Conservation (phyloP, 805 yeast genomes). For the Zygotorulaspora sp. region DNA sequence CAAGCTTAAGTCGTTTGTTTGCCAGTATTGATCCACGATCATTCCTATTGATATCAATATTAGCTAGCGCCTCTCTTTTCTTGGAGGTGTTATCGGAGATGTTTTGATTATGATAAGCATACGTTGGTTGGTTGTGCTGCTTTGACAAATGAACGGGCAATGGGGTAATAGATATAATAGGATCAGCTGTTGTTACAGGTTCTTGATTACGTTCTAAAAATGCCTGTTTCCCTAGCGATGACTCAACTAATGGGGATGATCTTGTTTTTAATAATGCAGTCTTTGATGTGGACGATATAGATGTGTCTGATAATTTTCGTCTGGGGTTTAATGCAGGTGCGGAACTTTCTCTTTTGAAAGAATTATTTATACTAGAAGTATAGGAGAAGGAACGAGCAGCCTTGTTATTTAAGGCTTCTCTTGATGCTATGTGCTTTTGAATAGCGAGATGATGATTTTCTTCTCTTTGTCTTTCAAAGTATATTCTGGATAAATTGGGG, state of each 20-base stretch:
- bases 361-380: slow-evolving; percentile 8
- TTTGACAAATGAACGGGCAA: slow-evolving; percentile 1
- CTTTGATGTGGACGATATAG: slow-evolving; percentile 10
- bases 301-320: slow-evolving; percentile 14
- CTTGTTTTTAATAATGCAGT: slow-evolving; percentile 9
- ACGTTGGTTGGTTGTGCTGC: slow-evolving; percentile 3
- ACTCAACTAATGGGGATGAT: slow-evolving; percentile 18
- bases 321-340: slow-evolving; percentile 12
- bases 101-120: slow-evolving; percentile 7
- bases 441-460: slow-evolving; percentile 33
- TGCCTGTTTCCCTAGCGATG: slow-evolving; percentile 12
- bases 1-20: slow-evolving; percentile 12
- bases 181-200: slow-evolving; percentile 1
- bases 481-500: slow-evolving; percentile 36
- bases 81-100: slow-evolving; percentile 9
- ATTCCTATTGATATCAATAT: slow-evolving; percentile 25
- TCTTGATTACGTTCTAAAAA: slow-evolving; percentile 2
- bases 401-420: slow-evolving; percentile 11
- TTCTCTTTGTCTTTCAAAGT: slow-evolving; percentile 37
- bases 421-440: slow-evolving; percentile 20
- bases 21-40: slow-evolving; percentile 7
- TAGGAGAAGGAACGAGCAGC: slow-evolving; percentile 7
- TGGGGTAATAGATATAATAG: too few species aligned
- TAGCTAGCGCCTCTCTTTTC: slow-evolving; percentile 30
- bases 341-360: slow-evolving; percentile 7